Evolutionary conservation across 768 basidiomycete genomes (phyloP).

Genomic region (Xerocomellus dryophilus): DNA sequence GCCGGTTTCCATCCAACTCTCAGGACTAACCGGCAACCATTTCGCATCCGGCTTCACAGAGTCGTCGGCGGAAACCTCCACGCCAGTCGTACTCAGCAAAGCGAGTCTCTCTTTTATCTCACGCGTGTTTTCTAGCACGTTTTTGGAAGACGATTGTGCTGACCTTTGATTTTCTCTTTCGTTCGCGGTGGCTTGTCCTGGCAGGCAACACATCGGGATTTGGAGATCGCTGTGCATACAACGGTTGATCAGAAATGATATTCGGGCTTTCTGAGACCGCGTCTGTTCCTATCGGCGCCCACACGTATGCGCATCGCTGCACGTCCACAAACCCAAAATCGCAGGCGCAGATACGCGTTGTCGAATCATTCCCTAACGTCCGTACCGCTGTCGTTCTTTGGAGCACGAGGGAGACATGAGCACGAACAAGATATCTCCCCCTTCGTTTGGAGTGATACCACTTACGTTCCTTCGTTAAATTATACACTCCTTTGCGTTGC

Average conservation of each 20-base stretch:
- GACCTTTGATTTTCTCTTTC: background rate
- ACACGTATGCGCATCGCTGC: background rate
- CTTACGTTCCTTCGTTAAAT: background rate
- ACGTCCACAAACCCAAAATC: background rate
- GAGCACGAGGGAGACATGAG: background rate
- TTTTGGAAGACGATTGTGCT: background rate
- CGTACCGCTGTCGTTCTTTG: background rate
- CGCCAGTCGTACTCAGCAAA: background rate
- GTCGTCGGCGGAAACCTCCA: background rate
- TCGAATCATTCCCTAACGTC: background rate
- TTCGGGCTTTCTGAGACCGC: background rate
- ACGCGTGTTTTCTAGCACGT: background rate
- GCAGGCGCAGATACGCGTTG: background rate
- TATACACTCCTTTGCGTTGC: background rate
- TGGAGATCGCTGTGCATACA: conserved; percentile 13
- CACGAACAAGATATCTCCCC: background rate
- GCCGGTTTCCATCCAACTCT: conserved; percentile 44
- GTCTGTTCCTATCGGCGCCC: background rate
- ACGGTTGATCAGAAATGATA: background rate
- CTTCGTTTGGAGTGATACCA: background rate
- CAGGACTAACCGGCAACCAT: conserved; percentile 28
- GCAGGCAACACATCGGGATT: conserved; percentile 2
- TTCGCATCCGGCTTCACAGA: conserved; percentile 4
- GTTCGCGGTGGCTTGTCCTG: background rate
- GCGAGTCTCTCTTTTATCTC: background rate